Percentiles rank a stretch among this genome's conserved stretches.
phyloP scores from a whole-genome alignment of 371 early-diverging fungal genomes.

The Funneliformis caledonium region DNA sequence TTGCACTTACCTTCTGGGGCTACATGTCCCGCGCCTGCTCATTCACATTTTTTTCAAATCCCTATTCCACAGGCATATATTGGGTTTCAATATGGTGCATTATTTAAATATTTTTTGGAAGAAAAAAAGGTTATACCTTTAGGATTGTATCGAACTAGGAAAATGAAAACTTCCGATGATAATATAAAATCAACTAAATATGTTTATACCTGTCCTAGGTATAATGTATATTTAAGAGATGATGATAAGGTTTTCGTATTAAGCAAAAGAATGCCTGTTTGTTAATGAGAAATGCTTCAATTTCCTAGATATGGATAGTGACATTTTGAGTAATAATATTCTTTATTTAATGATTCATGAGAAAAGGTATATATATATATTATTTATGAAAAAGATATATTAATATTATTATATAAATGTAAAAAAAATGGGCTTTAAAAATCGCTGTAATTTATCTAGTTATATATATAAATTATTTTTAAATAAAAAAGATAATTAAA shows the following conservation, averaged over 20 bases:
- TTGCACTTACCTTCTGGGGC: conserved; percentile 23
- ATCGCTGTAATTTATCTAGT: too few species aligned
- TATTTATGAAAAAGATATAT: too few species aligned
- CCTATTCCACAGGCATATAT: conserved; percentile 30
- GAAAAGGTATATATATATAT: too few species aligned
- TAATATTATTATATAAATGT: too few species aligned
- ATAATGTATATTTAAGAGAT: conserved; percentile 7
- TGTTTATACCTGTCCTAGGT: conserved; percentile 37
- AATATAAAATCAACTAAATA: conserved; percentile 24
- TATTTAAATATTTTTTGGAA: conserved; percentile 42
- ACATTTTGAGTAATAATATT: too few species aligned
- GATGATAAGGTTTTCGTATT: conserved; percentile 34
- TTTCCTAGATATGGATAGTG: too few species aligned
- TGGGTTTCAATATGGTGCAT: conserved; percentile 25
- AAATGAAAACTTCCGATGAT: not conserved
- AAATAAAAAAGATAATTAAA: too few species aligned
- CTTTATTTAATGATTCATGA: too few species aligned
- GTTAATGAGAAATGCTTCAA: too few species aligned
- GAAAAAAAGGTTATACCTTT: conserved; percentile 52
- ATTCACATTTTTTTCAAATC: conserved; percentile 52
- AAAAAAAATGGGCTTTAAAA: too few species aligned
- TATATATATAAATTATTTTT: too few species aligned
- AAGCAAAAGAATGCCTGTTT: conserved; percentile 31
- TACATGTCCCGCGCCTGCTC: conserved; percentile 39
- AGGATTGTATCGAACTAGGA: conserved; percentile 60